Percentiles rank a stretch among this genome's conserved stretches.
Evolutionary conservation across 371 early-diverging fungal genomes (phyloP).

Genomic region (Polyrhizophydium stewartii): DNA sequence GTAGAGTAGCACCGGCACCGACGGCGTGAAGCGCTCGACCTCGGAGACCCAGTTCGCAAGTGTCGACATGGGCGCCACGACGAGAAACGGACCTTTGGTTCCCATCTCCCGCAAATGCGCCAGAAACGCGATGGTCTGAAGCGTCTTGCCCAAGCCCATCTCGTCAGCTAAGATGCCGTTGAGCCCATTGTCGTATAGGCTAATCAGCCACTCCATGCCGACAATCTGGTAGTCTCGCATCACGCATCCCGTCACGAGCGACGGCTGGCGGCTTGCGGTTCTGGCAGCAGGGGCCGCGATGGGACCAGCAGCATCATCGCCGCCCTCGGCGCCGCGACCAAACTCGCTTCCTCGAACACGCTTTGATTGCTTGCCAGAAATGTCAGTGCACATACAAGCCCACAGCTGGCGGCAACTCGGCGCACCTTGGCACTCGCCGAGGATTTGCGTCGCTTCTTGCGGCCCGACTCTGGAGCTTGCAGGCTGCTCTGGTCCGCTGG

Average conservation of each 20-base stretch:
- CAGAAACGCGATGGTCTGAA: slow-evolving; percentile 97
- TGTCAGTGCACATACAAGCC: no score
- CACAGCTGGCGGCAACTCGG: no score
- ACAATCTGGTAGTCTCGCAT: slow-evolving; percentile 94
- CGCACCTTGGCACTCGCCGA: no score
- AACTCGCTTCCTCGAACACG: no score
- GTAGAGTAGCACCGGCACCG: slow-evolving; percentile 82
- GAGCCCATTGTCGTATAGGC: slow-evolving; percentile 94
- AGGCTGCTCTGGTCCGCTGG: no score
- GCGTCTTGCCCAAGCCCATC: slow-evolving; percentile 80
- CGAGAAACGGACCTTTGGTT: slow-evolving; percentile 90
- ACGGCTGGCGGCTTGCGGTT: slow-evolving; percentile 59
- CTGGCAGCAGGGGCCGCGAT: background rate
- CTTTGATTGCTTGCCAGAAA: no score
- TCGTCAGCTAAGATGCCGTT: slow-evolving; percentile 99
- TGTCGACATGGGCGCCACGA: slow-evolving; percentile 95
- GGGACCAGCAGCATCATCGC: no score
- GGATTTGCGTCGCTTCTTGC: no score
- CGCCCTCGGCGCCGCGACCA: no score
- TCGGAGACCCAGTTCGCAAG: slow-evolving; percentile 97
- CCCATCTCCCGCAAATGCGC: slow-evolving; percentile 79
- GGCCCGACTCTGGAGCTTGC: no score
- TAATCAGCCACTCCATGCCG: slow-evolving; percentile 98
- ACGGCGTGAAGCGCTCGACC: slow-evolving; percentile 85
- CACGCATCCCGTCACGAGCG: slow-evolving; percentile 72